Evolutionary conservation across 169 alveolate species (phyloP).

Genomic region (Perkinsus chesapeaki): DNA sequence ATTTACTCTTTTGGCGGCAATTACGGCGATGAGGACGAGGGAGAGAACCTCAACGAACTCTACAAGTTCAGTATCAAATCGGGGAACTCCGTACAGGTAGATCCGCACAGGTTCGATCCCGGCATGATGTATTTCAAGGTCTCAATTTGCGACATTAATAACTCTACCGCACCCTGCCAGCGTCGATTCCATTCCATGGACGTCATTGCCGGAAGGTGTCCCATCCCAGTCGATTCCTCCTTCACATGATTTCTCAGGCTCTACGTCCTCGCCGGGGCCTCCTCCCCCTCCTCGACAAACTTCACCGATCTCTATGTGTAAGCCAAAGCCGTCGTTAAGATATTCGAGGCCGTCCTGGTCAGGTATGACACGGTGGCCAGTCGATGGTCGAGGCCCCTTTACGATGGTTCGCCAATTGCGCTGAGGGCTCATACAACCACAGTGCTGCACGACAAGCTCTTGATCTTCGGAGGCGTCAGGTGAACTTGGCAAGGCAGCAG

Average conservation of each 20-base stretch:
- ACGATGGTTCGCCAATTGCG: constrained; percentile 29
- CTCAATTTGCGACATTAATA: neutral
- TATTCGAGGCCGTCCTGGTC: neutral
- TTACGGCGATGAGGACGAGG: neutral
- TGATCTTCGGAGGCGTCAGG: constrained; percentile 41
- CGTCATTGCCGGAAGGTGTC: neutral
- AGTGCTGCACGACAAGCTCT: constrained; percentile 40
- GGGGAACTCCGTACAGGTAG: neutral
- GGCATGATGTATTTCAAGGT: neutral
- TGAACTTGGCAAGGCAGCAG: neutral
- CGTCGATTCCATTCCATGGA: neutral
- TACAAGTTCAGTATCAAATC: neutral
- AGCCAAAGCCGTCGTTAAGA: neutral
- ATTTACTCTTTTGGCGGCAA: neutral
- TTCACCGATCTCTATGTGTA: neutral
- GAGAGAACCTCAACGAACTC: neutral
- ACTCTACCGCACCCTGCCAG: neutral
- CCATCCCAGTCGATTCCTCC: neutral
- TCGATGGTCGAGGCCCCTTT: constrained; percentile 35
- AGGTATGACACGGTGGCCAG: constrained; percentile 21
- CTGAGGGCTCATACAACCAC: constrained; percentile 28
- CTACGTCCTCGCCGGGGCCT: neutral
- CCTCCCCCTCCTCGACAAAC: neutral
- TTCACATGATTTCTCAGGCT: neutral
- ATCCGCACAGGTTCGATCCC: neutral